Evolutionary conservation across 495 filamentous ascomycete species (phyloP), one percentile per base, ranked within the genome.

Genomic region (Aspergillus cavernicola): DNA sequence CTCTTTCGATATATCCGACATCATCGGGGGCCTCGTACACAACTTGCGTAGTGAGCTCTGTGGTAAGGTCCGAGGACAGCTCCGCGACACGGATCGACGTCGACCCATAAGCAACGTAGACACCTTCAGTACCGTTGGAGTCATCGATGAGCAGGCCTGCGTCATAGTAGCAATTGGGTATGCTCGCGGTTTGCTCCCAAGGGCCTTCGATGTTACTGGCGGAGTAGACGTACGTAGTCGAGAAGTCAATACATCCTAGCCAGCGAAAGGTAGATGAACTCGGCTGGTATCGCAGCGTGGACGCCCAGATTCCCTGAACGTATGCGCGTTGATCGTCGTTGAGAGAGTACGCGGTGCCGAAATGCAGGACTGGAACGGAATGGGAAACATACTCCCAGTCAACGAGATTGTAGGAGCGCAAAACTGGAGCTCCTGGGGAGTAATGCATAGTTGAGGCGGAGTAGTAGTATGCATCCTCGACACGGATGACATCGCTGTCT

Each of bases 361-460:
- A 83, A 43, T 72, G 60, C 10, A 84, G 72, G 1, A 44, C 57
- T 0, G 80, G 82, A 0, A 85, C 70, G 9, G 75, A 76, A 59
- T 84, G 80, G 0, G 72, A 65, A 44, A 81, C 69, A 20, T 67
- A 70, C 26, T 80, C 74, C 81, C 80, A 84, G 62, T 81, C 77
- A 19, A 76, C 67, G 2, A 85, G 74, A 59, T 85, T 76, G 52
- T 71, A 74, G 2, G 80, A 83, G 13, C 66, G 67, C 5, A 85
- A 69, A 19, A 85, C 66, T 2, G 82, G 81, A 0, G 82, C 82
- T 41, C 82, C 81, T 5, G 80, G 82, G 8, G 78, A 82, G 59
- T 77, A 82, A 50, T 76, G 72, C 60, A 83, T 76, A 13, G 70
- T 81, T 9, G 79, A 82, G 13, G 80, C 75, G 0, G 79, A 79